Conservation (phyloP, 495 filamentous ascomycete species). For the Thozetella sp. region DNA sequence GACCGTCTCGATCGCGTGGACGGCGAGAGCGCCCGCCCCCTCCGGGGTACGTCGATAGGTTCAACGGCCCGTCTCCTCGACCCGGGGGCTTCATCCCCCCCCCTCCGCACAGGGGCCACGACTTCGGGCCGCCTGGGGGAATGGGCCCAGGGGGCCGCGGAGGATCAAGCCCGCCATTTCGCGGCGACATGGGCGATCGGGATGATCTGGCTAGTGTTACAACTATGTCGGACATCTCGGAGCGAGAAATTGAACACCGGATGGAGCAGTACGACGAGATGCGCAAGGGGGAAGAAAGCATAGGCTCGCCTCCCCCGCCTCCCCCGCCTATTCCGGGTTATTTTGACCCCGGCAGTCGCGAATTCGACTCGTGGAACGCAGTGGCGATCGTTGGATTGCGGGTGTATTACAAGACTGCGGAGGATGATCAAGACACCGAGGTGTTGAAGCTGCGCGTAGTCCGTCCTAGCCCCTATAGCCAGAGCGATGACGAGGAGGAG, state of each 20-base stretch:
- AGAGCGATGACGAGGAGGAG: conserved; percentile 20
- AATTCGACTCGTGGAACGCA: conserved; percentile 80
- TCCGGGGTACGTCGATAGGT: background rate
- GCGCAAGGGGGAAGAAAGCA: background rate
- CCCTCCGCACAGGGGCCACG: background rate
- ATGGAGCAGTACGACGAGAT: conserved; percentile 8
- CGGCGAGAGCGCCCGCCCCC: background rate
- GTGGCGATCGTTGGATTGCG: conserved; percentile 78
- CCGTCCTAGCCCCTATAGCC: conserved; percentile 31
- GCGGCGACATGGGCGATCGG: conserved; percentile 8
- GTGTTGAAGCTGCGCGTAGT: conserved; percentile 39
- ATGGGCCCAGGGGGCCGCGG: no score
- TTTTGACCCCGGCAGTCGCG: conserved; percentile 39
- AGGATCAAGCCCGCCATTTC: background rate
- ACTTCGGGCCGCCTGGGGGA: background rate
- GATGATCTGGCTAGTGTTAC: conserved; percentile 30
- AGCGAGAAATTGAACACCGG: conserved; percentile 31
- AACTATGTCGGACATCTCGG: conserved; percentile 35
- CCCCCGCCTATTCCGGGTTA: conserved; percentile 6
- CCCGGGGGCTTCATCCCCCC: background rate
- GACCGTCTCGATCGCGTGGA: background rate
- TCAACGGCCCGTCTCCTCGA: background rate
- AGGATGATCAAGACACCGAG: conserved; percentile 52
- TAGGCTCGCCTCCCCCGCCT: conserved; percentile 1
- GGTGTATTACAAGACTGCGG: conserved; percentile 66